phyloP scores from a whole-genome alignment of 2,329 filamentous ascomycete genomes.

The Aspergillus arachidicola region DNA sequence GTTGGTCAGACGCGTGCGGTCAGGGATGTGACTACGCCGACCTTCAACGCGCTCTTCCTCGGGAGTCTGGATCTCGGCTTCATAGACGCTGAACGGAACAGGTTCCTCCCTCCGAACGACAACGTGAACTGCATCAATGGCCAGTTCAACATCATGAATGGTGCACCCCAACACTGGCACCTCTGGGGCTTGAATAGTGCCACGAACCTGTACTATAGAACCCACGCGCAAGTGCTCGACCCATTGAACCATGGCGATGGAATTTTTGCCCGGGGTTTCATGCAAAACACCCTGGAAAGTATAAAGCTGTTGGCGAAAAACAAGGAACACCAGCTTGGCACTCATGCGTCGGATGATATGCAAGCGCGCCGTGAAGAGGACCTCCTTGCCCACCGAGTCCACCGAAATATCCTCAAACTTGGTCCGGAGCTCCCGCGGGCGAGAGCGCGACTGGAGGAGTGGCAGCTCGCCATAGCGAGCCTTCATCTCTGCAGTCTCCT shows the following conservation, averaged over 20 bases:
- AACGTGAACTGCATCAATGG: constrained; percentile 67
- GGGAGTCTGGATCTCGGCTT: constrained; percentile 64
- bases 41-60: constrained; percentile 60
- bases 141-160: constrained; percentile 74
- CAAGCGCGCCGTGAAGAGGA: constrained; percentile 71
- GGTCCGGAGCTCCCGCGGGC: constrained; percentile 51
- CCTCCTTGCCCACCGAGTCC: constrained; percentile 59
- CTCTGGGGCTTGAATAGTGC: constrained; percentile 71
- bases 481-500: constrained; percentile 62
- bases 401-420: constrained; percentile 56
- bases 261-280: constrained; percentile 61
- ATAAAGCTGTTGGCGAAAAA: constrained; percentile 80
- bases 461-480: constrained; percentile 61
- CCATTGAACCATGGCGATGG: constrained; percentile 80
- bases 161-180: constrained; percentile 75
- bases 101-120: constrained; percentile 63
- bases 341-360: constrained; percentile 82
- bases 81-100: constrained; percentile 70
- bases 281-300: constrained; percentile 84
- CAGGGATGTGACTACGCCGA: constrained; percentile 64
- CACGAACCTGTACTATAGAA: constrained; percentile 75
- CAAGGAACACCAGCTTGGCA: constrained; percentile 78
- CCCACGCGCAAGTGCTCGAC: constrained; percentile 80
- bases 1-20: constrained; percentile 74
- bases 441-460: constrained; percentile 60